phyloP scores from a whole-genome alignment of 148 eudicot genomes.

The Chenopodium formosanum region DNA sequence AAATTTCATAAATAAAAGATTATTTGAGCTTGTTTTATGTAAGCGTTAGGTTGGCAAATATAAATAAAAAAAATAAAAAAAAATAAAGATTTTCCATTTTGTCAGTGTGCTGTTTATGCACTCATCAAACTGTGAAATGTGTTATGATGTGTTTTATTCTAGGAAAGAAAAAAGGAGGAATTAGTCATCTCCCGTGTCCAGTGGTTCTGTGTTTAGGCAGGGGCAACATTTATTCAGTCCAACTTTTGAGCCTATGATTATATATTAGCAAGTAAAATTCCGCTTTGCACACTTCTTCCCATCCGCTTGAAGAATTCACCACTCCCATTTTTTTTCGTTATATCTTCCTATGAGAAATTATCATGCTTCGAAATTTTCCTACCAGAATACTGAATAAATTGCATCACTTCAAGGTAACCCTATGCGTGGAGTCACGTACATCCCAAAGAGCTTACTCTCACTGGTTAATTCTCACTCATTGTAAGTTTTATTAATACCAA shows the following conservation, averaged over 20 bases:
- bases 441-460: constrained; percentile 43
- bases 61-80: too few species aligned
- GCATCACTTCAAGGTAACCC: constrained; percentile 44
- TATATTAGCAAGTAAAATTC: neutral
- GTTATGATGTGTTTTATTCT: neutral
- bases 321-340: neutral
- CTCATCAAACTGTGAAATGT: neutral
- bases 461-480: constrained; percentile 45
- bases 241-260: neutral
- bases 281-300: too few species aligned
- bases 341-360: neutral
- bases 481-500: constrained; percentile 29
- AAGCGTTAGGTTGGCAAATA: too few species aligned
- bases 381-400: neutral
- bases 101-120: neutral
- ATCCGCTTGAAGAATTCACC: too few species aligned
- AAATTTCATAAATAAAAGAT: too few species aligned
- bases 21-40: too few species aligned
- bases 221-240: neutral
- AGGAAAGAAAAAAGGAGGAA: neutral
- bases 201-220: neutral
- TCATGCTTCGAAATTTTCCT: neutral
- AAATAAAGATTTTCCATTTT: too few species aligned
- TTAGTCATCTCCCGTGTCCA: neutral
- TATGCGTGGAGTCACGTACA: constrained; percentile 37